Percentiles rank a stretch among this genome's conserved stretches.
These are phyloP conservation scores for Teunomyces tritomae DNA, from an alignment of 805 yeast genomes.

Conservation along the genomic window DNA sequence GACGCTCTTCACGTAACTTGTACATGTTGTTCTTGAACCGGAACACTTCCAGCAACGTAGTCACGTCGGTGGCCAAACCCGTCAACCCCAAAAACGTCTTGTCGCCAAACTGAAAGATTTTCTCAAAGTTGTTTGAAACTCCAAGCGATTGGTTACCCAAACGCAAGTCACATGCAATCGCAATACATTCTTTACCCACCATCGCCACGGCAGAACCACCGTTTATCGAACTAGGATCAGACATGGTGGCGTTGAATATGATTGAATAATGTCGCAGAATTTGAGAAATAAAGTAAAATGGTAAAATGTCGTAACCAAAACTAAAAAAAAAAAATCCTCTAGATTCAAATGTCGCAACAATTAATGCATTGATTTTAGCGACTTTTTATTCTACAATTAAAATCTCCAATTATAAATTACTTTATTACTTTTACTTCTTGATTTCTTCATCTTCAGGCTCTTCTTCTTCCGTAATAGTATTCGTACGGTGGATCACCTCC, in stretches of 20 bases:
- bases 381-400: constrained; percentile 6
- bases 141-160: constrained; percentile 93
- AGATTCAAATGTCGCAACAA: not conserved
- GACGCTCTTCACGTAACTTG: constrained; percentile 86
- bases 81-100: constrained; percentile 88
- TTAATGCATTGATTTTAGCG: too few species aligned
- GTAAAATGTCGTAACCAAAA: not conserved
- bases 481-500: constrained; percentile 30
- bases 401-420: constrained; percentile 4
- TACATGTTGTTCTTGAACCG: constrained; percentile 84
- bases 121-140: constrained; percentile 88
- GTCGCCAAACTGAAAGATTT: constrained; percentile 76
- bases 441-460: constrained; percentile 27
- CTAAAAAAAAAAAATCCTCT: not conserved
- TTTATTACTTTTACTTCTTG: constrained; percentile 5
- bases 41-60: constrained; percentile 78
- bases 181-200: constrained; percentile 98
- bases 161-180: constrained; percentile 93
- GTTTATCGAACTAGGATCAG: constrained; percentile 76
- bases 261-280: not conserved
- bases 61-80: constrained; percentile 93
- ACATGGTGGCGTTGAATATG: constrained; percentile 38
- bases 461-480: constrained; percentile 40
- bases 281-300: too few species aligned
- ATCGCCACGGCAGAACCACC: constrained; percentile 98